Percentiles rank a stretch among this genome's conserved stretches.
phyloP scores from a whole-genome alignment of 768 basidiomycete genomes.

The Candolleomyces aberdarensis region DNA sequence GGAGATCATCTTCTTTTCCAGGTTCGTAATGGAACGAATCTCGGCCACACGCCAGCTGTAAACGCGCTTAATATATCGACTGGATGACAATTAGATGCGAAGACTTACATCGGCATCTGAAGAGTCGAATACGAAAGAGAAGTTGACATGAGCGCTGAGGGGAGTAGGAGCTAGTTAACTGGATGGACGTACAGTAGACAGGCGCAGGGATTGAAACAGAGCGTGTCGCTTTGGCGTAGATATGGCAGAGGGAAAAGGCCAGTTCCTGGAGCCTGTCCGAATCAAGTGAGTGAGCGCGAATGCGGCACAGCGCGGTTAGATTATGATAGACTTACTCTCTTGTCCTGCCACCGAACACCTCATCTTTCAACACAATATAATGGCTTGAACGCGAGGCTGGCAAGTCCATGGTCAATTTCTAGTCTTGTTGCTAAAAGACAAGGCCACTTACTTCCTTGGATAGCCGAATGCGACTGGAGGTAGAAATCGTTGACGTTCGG shows the following conservation, averaged over 20 bases:
- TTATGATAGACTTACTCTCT: slow-evolving; percentile 16
- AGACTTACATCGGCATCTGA: slow-evolving; percentile 10
- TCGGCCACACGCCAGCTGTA: slow-evolving; percentile 6
- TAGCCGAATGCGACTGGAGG: slow-evolving; percentile 52
- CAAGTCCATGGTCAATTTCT: no score
- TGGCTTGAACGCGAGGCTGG: slow-evolving; percentile 19
- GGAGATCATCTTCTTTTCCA: not conserved
- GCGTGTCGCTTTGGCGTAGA: slow-evolving; percentile 28
- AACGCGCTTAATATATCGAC: not conserved
- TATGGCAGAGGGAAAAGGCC: slow-evolving; percentile 21
- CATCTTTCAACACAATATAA: slow-evolving; percentile 23
- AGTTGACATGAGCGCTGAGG: no score
- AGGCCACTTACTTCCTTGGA: slow-evolving; percentile 47
- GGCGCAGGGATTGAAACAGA: slow-evolving; percentile 29
- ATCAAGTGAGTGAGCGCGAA: slow-evolving; percentile 25
- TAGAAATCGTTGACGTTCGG: slow-evolving; percentile 51
- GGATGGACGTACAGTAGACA: slow-evolving; percentile 24
- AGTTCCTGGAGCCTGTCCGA: slow-evolving; percentile 25
- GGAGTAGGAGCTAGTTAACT: not conserved
- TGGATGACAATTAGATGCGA: not conserved
- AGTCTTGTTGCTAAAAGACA: no score
- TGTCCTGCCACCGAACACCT: slow-evolving; percentile 12
- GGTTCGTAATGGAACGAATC: slow-evolving; percentile 9
- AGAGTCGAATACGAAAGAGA: no score
- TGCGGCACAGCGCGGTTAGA: slow-evolving; percentile 18